These are phyloP conservation scores for Nakazawaea holstii DNA, from an alignment of 805 yeast species.

Conservation along the genomic window DNA sequence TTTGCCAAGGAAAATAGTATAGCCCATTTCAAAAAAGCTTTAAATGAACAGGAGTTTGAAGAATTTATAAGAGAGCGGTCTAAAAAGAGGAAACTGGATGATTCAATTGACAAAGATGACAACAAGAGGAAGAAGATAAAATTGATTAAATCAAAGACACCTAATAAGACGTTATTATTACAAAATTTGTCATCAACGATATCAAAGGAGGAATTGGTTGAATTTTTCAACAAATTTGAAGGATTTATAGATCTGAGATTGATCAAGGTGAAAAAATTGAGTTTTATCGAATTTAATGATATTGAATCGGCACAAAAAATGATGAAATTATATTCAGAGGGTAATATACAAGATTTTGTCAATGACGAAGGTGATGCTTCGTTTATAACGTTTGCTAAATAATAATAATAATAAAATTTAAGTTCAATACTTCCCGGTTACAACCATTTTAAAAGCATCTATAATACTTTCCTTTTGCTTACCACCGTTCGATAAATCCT, in stretches of 20 bases:
- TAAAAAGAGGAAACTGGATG: constrained; percentile 17
- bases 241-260: constrained; percentile 68
- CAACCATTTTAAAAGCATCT: constrained; percentile 66
- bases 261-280: constrained; percentile 63
- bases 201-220: constrained; percentile 34
- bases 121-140: constrained; percentile 16
- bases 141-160: constrained; percentile 35
- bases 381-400: constrained; percentile 26
- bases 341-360: constrained; percentile 9
- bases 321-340: constrained; percentile 17
- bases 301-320: constrained; percentile 40
- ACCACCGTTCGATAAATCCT: constrained; percentile 58
- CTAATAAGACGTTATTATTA: constrained; percentile 63
- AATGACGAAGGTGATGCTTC: constrained; percentile 16
- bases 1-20: constrained; percentile 44
- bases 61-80: constrained; percentile 18
- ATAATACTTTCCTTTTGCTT: constrained; percentile 61
- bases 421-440: constrained; percentile 57
- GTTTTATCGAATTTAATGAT: constrained; percentile 72
- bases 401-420: constrained; percentile 6
- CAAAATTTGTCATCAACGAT: constrained; percentile 53
- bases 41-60: constrained; percentile 19
- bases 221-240: constrained; percentile 39
- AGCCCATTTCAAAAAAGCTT: constrained; percentile 14
- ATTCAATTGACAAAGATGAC: constrained; percentile 5